A percentile compares a stretch with the other conserved stretches of the same genome.
Conservation (phyloP, 176 grass and related monocot species). For the Oropetium thomaeum region DNA sequence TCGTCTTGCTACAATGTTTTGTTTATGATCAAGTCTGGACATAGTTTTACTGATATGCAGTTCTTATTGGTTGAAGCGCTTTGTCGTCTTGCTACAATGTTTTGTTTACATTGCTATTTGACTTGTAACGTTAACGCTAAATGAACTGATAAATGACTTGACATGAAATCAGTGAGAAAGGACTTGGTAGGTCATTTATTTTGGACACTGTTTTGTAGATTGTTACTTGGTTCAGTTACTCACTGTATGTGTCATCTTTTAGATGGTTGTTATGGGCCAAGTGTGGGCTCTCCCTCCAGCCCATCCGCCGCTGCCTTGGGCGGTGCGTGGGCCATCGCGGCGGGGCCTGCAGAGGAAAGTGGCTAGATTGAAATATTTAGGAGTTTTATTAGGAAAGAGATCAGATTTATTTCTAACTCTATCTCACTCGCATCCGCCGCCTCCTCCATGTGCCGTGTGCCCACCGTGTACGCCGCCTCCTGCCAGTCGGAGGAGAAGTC, state of each 20-base stretch:
- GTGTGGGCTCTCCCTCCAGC: too few relatives aligned
- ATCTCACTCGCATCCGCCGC: too few relatives aligned
- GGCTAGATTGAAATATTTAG: too few relatives aligned
- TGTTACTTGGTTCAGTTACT: background rate
- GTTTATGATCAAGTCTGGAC: background rate
- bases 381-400: too few relatives aligned
- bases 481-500: too few relatives aligned
- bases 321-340: too few relatives aligned
- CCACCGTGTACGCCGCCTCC: too few relatives aligned
- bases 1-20: background rate
- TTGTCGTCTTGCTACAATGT: background rate
- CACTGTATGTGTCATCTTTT: background rate
- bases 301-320: too few relatives aligned
- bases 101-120: background rate
- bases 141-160: background rate
- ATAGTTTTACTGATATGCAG: constrained; percentile 2
- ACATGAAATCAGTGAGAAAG: background rate
- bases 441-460: too few relatives aligned
- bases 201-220: constrained; percentile 4
- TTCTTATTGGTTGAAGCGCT: constrained; percentile 1
- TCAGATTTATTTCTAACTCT: too few relatives aligned
- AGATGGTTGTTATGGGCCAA: too few relatives aligned
- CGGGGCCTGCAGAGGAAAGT: too few relatives aligned
- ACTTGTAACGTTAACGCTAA: background rate
- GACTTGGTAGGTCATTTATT: background rate